Base-by-base conservation (phyloP, 2,329 filamentous ascomycete species). In the Cordyceps farinosa region DNA sequence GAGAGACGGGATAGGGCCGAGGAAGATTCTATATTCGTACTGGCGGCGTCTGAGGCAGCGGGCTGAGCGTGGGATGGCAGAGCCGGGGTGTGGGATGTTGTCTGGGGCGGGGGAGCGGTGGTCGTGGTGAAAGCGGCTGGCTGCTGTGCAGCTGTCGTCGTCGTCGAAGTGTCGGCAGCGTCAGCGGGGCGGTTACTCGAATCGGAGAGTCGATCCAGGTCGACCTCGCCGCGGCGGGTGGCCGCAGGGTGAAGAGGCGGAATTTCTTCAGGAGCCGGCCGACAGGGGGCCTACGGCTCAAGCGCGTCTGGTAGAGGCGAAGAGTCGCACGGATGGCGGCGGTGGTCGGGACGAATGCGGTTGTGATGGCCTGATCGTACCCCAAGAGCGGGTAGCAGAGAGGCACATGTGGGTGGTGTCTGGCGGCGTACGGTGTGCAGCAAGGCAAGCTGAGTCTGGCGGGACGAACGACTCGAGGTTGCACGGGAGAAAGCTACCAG, bases 101-200 rank as follows among this genome's bases (percentile, higher is more conserved):
- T 77, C 78, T 75, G 79, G 71, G 80, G 73, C 76, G 82, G 72
- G 34, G 50, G 40, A 42, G 53, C 75, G 76, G 75, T 72, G 78
- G 76, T 76, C 78, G 75, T 69, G 78, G 82, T 81, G 84, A 15
- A 22, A 29, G 58, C 13, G 40, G 32, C 32, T 34, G 57, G 81
- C 74, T 79, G 81, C 78, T 82, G 76, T 82, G 85, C 29, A 84
- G 81, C 42, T 17, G 55, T 32, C 11, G 38, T 61, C 29, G 58
- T 45, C 30, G 59, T 38, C 15, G 51, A 38, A 47, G 83, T 77
- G 87, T 87, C 88, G 85, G 88, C 79, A 80, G 82, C 68, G 69
- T 70, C 66, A 63, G 70, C 68, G 72, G 71, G 70, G 69, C 67
- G 70, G 69, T 71, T 73, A 69, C 68, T 71, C 67, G 74, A 66